Evolutionary conservation across 2,329 filamentous ascomycete genomes (phyloP), one percentile per base, ranked within the genome.

Genomic region (Plenodomus lindquistii): DNA sequence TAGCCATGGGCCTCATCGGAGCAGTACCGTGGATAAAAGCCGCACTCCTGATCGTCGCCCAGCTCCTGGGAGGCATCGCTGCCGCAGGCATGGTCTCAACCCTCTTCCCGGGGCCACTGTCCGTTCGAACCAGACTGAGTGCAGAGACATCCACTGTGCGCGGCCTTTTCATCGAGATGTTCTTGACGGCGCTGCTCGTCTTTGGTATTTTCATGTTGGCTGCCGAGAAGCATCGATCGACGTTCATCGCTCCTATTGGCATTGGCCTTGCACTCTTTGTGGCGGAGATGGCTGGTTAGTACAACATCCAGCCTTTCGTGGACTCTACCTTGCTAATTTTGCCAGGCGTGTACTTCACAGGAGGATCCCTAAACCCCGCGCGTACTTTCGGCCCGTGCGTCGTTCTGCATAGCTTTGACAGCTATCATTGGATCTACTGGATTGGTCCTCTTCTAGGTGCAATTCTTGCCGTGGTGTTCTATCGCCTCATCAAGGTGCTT

Each of bases 341-440:
- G 10, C 15, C 21, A 74, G 73, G 75, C 44, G 74, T 79, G 4
- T 77, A 66, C 54, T 79, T 74, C 52, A 79, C 76, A 5, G 75
- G 76, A 39, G 76, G 74, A 24, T 77, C 74, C 2, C 66, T 79
- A 27, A 79, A 80, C 47, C 77, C 77, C 31, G 77, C 77, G 20
- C 75, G 77, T 34, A 77, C 75, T 1, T 77, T 80, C 55, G 77
- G 75, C 18, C 77, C 77, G 17, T 73, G 73, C 49, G 75, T 79
- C n/a, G 66, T 75, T 22, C 65, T 75, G 3, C 57, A 60, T 35
- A 64, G 44, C 8, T 80, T 79, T 57, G 67, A 74, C 4, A 57
- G 65, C 37, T 73, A 78, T 50, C 77, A 80, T 59, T 80, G 77
- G 76, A 77, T 80, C 48, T 80, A 80, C 63, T 80, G 78, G 78